phyloP scores from a whole-genome alignment of 208 protist species.

The Polymyxa betae region DNA sequence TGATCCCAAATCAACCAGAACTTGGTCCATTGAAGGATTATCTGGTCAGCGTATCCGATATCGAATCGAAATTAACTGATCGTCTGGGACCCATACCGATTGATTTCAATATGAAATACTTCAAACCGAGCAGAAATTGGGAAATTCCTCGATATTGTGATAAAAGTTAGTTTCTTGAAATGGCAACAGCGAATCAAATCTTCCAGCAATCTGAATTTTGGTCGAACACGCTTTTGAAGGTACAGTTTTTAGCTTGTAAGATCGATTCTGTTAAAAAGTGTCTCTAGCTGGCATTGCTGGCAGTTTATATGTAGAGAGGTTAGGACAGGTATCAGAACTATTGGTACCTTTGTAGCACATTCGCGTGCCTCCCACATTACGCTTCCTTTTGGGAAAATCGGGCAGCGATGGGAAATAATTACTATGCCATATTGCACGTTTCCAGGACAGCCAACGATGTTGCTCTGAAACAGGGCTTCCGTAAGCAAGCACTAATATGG shows the following conservation, averaged over 20 bases:
- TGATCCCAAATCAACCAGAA: not conserved
- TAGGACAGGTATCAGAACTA: not conserved
- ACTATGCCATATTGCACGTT: constrained; percentile 26
- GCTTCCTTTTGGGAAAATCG: too few relatives aligned
- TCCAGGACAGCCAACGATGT: not conserved
- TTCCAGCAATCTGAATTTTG: too few relatives aligned
- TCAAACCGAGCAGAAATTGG: not conserved
- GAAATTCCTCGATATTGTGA: not conserved
- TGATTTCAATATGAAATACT: not conserved
- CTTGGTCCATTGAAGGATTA: not conserved
- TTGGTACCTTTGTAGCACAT: not conserved
- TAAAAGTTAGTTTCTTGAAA: not conserved
- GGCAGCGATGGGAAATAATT: constrained; percentile 51
- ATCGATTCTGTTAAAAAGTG: too few relatives aligned
- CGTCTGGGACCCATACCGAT: not conserved
- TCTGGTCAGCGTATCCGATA: not conserved
- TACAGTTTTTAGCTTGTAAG: too few relatives aligned
- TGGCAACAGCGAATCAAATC: too few relatives aligned
- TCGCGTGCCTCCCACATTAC: not conserved
- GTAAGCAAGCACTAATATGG: constrained; percentile 42
- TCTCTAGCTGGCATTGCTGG: too few relatives aligned
- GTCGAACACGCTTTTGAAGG: too few relatives aligned
- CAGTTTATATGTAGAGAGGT: not conserved
- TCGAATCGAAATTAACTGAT: constrained; percentile 6
- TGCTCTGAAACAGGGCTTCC: not conserved